Conservation (phyloP, 352 stramenopile genomes). For the Phytophthora chlamydospora region DNA sequence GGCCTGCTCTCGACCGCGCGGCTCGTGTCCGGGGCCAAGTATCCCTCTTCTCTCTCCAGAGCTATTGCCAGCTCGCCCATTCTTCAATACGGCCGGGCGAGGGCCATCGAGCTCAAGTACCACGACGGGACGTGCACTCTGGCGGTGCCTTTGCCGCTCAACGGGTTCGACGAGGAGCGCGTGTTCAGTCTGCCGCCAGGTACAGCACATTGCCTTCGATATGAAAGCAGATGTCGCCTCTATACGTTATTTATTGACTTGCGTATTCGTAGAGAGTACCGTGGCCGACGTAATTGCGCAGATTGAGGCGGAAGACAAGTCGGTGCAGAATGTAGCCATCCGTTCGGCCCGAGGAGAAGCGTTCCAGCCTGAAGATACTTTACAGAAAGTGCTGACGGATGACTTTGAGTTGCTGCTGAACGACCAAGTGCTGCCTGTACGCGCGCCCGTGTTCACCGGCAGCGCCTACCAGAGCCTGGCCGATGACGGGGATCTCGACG, state of each 20-base stretch:
- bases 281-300: slow-evolving; percentile 75
- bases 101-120: slow-evolving; percentile 83
- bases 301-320: slow-evolving; percentile 81
- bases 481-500: slow-evolving; percentile 80
- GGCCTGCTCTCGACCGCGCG: neutral
- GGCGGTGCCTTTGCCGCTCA: slow-evolving; percentile 79
- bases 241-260: too few relatives aligned
- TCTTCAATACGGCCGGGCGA: slow-evolving; percentile 32
- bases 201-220: too few relatives aligned
- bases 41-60: slow-evolving; percentile 1
- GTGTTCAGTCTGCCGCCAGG: slow-evolving; percentile 79
- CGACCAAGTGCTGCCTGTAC: slow-evolving; percentile 74
- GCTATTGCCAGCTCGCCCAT: slow-evolving; percentile 21
- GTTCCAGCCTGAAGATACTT: slow-evolving; percentile 66
- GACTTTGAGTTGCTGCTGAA: slow-evolving; percentile 88
- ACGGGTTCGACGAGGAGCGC: slow-evolving; percentile 76
- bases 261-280: too few relatives aligned
- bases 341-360: slow-evolving; percentile 61
- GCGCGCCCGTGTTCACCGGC: slow-evolving; percentile 73
- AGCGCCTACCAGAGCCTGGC: slow-evolving; percentile 76
- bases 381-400: slow-evolving; percentile 74
- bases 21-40: neutral
- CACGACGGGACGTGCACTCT: slow-evolving; percentile 77
- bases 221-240: too few relatives aligned
- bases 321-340: slow-evolving; percentile 70